These are phyloP conservation scores for Fusarium falciforme DNA, from an alignment of 2,329 filamentous ascomycete species.

Conservation along the genomic window DNA sequence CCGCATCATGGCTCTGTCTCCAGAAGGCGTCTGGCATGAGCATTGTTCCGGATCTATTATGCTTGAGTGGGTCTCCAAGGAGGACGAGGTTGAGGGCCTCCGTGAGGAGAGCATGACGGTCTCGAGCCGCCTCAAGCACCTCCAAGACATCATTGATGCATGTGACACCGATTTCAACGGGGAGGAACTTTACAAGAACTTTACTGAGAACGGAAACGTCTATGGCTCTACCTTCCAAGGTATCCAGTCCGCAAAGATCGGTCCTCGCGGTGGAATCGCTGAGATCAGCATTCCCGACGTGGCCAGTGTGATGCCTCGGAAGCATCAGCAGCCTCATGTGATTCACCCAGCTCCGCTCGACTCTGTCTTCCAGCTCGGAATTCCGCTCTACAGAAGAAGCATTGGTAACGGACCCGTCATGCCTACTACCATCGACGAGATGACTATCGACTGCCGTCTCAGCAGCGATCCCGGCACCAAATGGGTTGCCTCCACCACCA, in stretches of 20 bases:
- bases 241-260: slow-evolving; percentile 18
- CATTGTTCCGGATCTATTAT: slow-evolving; percentile 20
- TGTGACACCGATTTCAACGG: slow-evolving; percentile 2
- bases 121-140: slow-evolving; percentile 1
- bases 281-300: slow-evolving; percentile 21
- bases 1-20: slow-evolving; percentile 18
- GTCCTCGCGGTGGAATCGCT: background rate
- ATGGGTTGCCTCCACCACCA: slow-evolving; percentile 15
- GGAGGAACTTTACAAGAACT: slow-evolving; percentile 12
- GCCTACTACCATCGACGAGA: slow-evolving; percentile 23
- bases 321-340: slow-evolving; percentile 43
- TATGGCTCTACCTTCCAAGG: slow-evolving; percentile 19
- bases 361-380: slow-evolving; percentile 45
- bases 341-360: slow-evolving; percentile 53
- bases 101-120: slow-evolving; percentile 12
- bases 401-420: slow-evolving; percentile 22
- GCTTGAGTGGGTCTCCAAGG: slow-evolving; percentile 7
- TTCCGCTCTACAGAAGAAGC: slow-evolving; percentile 12
- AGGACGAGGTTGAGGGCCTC: slow-evolving; percentile 18
- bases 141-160: slow-evolving; percentile 14
- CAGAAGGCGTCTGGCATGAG: slow-evolving; percentile 17
- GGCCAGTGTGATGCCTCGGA: slow-evolving; percentile 33
- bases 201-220: slow-evolving; percentile 18
- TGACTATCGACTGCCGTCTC: slow-evolving; percentile 13
- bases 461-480: slow-evolving; percentile 15